A percentile compares a stretch with the other conserved stretches of the same genome.
Evolutionary conservation across 208 protist genomes (phyloP).

Genomic region (Trypanosoma congolense): DNA sequence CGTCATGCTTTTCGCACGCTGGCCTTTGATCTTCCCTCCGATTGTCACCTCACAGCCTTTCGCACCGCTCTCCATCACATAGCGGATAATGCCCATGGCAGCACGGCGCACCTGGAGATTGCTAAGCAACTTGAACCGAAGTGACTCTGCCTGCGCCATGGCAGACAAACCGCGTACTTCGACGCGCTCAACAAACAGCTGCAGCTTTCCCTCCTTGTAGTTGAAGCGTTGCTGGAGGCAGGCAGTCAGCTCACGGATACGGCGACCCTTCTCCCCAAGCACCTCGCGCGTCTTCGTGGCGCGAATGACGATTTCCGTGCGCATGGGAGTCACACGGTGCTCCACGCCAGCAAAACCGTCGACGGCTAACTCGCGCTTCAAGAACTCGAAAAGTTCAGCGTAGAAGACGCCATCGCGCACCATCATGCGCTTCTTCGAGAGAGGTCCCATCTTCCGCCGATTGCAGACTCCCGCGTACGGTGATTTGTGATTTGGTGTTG

Average conservation of each 20-base stretch:
- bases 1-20: slow-evolving; percentile 99
- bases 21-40: slow-evolving; percentile 98
- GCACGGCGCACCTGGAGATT: slow-evolving; percentile 97
- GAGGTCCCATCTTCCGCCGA: slow-evolving; percentile 43
- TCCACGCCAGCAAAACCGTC: slow-evolving; percentile 97
- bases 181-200: slow-evolving; percentile 97
- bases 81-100: slow-evolving; percentile 98
- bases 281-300: slow-evolving; percentile 96
- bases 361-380: slow-evolving; percentile 97
- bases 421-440: slow-evolving; percentile 95
- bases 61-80: slow-evolving; percentile 98
- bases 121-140: slow-evolving; percentile 97
- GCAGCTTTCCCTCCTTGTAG: slow-evolving; percentile 93
- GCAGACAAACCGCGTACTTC: slow-evolving; percentile 96
- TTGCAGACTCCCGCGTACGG: background rate
- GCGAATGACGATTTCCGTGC: slow-evolving; percentile 99
- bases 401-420: slow-evolving; percentile 99
- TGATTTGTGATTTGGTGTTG: slow-evolving; percentile 9
- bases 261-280: slow-evolving; percentile 95
- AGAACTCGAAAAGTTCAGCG: slow-evolving; percentile 99
- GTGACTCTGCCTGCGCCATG: slow-evolving; percentile 98
- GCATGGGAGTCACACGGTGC: slow-evolving; percentile 93
- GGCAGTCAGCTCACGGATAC: slow-evolving; percentile 97
- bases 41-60: slow-evolving; percentile 99
- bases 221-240: slow-evolving; percentile 98